Evolutionary conservation across 495 filamentous ascomycete species (phyloP).

Genomic region (Xylaria flabelliformis): DNA sequence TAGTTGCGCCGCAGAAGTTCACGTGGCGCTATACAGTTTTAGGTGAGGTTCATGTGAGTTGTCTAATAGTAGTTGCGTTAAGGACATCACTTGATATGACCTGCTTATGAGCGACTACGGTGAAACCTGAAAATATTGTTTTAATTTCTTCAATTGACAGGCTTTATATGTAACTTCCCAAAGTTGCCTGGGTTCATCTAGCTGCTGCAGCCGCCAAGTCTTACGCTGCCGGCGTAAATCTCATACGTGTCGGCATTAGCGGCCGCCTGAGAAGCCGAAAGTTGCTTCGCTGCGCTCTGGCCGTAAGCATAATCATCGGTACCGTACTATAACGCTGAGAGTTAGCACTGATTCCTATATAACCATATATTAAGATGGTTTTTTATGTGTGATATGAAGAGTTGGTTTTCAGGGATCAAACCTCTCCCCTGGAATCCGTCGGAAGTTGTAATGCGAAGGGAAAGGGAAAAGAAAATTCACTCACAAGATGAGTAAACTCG

Average conservation of each 20-base stretch:
- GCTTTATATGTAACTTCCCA: constrained; percentile 38
- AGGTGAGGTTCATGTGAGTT: neutral
- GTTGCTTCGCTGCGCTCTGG: constrained; percentile 27
- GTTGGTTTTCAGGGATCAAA: neutral
- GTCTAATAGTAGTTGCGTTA: neutral
- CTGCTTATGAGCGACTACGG: neutral
- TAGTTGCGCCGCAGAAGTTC: too few species aligned
- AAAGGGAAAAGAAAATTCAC: neutral
- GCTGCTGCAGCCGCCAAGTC: constrained; percentile 37
- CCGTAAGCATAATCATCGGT: constrained; percentile 39
- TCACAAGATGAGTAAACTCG: constrained; percentile 38
- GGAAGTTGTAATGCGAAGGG: neutral
- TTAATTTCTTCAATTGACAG: neutral
- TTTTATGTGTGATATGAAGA: neutral
- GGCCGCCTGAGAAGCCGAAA: constrained; percentile 35
- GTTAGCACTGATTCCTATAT: neutral
- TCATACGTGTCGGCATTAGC: constrained; percentile 41
- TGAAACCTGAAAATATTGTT: neutral
- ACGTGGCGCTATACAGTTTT: neutral
- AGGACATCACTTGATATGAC: neutral
- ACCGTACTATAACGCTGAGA: constrained; percentile 27
- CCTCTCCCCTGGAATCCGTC: neutral
- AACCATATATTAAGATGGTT: neutral
- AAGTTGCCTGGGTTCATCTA: constrained; percentile 20
- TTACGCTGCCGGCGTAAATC: constrained; percentile 40